Evolutionary conservation across 129 eudicot species (phyloP).

Genomic region (Flaveria bidentis): DNA sequence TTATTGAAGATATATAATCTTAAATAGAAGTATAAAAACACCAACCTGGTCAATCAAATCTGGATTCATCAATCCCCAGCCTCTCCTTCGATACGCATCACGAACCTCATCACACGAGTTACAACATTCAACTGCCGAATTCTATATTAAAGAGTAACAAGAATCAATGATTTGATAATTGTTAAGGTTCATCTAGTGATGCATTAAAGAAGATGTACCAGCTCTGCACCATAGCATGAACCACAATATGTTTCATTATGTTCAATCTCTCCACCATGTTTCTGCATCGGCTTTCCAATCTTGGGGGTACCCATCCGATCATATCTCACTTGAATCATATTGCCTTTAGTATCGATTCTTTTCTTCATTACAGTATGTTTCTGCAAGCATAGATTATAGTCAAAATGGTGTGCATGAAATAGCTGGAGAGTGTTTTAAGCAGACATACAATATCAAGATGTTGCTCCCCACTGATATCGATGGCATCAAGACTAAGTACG

Average conservation of each 20-base stretch:
- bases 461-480: constrained; percentile 95
- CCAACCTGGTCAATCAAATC: constrained; percentile 92
- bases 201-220: constrained; percentile 40
- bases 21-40: constrained; percentile 8
- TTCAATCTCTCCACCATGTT: constrained; percentile 89
- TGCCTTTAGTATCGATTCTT: constrained; percentile 77
- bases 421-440: constrained; percentile 5
- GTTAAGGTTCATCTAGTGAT: background rate
- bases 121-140: constrained; percentile 86
- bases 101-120: constrained; percentile 97
- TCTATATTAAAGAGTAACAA: constrained; percentile 29
- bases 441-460: constrained; percentile 89
- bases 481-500: constrained; percentile 82
- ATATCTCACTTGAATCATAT: constrained; percentile 61
- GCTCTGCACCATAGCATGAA: constrained; percentile 93
- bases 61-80: constrained; percentile 87
- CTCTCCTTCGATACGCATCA: constrained; percentile 87
- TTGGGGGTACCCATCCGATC: constrained; percentile 85
- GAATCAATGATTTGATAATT: constrained; percentile 18
- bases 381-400: constrained; percentile 38
- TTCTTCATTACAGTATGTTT: constrained; percentile 81
- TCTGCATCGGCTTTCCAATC: constrained; percentile 82
- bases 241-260: constrained; percentile 90
- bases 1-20: background rate
- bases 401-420: constrained; percentile 17